Evolutionary conservation across 139 green algal species (phyloP), one percentile per base, ranked within the genome.

Genomic region (Chlamydomonas incerta): DNA sequence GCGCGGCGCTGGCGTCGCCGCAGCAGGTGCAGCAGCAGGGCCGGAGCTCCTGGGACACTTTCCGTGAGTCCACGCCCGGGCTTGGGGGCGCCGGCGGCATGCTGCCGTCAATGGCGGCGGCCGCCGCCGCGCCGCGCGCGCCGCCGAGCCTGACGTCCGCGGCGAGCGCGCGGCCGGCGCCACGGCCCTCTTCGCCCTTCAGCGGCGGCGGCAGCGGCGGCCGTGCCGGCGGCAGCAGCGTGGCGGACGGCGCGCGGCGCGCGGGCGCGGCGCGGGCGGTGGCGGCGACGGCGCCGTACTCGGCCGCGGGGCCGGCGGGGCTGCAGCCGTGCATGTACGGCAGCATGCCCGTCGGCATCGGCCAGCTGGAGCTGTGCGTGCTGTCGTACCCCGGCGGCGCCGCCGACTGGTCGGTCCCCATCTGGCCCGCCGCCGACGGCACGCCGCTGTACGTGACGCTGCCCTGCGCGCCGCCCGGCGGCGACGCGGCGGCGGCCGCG

Each of bases 271-370:
- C 17, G 33, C 33, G 3, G 10, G 15, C 29, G 33, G 57, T 15
- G 66, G 20, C 65, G 47, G 17, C 50, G 72, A n/a, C 46, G 13
- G 15, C 31, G 79, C 47, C 41, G 47, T 6, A 29, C 46, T 47
- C n/a, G 28, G 65, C 65, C 23, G 15, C 23, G 46, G 71, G 46
- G 46, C 1, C 26, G 28, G 24, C 71, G 71, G 50, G 24, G 24
- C 80, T 86, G 80, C 68, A 47, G 67, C 80, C 80, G 31, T 86
- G 80, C 68, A 60, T 86, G 80, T 86, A 80, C 55, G 80, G 80
- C 52, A 71, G 34, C 35, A 80, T 86, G 80, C 55, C 68, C 17
- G 68, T 86, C 9, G 80, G 80, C 52, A 34, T 41, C 18, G 47
- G 68, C 24, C 52, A 70, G 50, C 35, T 86, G 68, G 55, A 79